Conservation (phyloP, 805 yeast genomes). For the Teunomyces tritomae region DNA sequence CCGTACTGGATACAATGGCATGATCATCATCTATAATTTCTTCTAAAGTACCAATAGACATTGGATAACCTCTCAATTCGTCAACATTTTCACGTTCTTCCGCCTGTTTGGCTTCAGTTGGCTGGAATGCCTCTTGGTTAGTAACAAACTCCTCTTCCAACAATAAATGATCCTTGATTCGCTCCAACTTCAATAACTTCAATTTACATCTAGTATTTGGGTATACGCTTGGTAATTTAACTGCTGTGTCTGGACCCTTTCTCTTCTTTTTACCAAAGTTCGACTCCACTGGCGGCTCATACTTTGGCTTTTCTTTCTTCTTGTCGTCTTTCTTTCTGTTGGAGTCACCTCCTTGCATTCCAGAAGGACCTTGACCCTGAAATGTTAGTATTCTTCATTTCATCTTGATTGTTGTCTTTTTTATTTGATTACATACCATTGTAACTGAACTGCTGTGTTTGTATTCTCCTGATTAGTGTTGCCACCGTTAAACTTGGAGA, state of each 20-base stretch:
- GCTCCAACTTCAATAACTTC: slow-evolving; percentile 85
- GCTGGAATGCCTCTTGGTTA: slow-evolving; percentile 91
- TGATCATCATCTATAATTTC: slow-evolving; percentile 98
- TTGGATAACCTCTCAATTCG: slow-evolving; percentile 93
- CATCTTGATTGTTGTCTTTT: not conserved
- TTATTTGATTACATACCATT: slow-evolving; percentile 10
- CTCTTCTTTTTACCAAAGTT: slow-evolving; percentile 90
- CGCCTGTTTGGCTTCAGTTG: slow-evolving; percentile 93
- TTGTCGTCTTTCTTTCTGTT: slow-evolving; percentile 52
- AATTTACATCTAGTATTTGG: slow-evolving; percentile 94
- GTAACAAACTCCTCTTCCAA: slow-evolving; percentile 95
- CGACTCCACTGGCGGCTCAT: slow-evolving; percentile 97
- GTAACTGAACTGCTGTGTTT: slow-evolving; percentile 2
- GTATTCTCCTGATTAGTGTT: not conserved
- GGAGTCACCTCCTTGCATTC: slow-evolving; percentile 49
- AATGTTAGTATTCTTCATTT: slow-evolving; percentile 8
- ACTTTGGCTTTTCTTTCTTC: slow-evolving; percentile 88
- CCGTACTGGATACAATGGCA: slow-evolving; percentile 93
- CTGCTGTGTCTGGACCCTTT: slow-evolving; percentile 86
- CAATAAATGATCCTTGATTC: slow-evolving; percentile 93
- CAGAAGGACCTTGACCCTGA: slow-evolving; percentile 56
- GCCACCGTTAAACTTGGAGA: slow-evolving; percentile 3
- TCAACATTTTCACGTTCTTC: slow-evolving; percentile 95
- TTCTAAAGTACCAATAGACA: slow-evolving; percentile 94
- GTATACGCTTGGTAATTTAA: slow-evolving; percentile 79